Evolutionary conservation across 2,329 filamentous ascomycete species (phyloP).

Genomic region (Dactylellina cionopaga): DNA sequence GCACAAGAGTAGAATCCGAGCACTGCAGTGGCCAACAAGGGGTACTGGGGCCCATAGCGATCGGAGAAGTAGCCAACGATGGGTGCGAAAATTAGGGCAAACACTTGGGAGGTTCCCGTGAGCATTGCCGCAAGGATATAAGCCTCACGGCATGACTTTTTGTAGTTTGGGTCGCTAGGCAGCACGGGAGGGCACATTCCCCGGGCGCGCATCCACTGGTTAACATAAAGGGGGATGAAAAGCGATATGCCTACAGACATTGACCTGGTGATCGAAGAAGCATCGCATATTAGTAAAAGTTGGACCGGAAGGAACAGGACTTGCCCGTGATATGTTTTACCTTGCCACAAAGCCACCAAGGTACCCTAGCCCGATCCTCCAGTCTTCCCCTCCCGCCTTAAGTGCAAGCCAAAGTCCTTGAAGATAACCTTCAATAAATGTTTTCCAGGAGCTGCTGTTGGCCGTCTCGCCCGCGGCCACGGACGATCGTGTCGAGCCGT

Average conservation of each 20-base stretch:
- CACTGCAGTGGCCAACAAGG: conserved; percentile 76
- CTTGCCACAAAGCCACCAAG: conserved; percentile 83
- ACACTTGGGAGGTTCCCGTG: conserved; percentile 86
- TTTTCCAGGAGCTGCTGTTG: conserved; percentile 15
- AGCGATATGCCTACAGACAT: conserved; percentile 95
- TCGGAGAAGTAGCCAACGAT: conserved; percentile 87
- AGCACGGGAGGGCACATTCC: conserved; percentile 79
- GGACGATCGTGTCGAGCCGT: conserved; percentile 10
- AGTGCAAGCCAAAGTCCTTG: conserved; percentile 41
- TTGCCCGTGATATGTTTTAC: not conserved
- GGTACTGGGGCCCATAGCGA: conserved; percentile 69
- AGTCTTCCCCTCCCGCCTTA: conserved; percentile 52
- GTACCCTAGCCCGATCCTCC: conserved; percentile 80
- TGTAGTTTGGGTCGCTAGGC: conserved; percentile 74
- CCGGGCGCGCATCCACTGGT: conserved; percentile 84
- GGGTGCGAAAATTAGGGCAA: conserved; percentile 85
- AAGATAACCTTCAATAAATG: conserved; percentile 11
- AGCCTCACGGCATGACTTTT: conserved; percentile 82
- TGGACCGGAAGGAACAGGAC: not conserved
- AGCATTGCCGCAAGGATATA: conserved; percentile 82
- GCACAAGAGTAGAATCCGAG: conserved; percentile 82
- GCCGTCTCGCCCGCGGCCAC: not conserved
- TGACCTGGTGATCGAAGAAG: conserved; percentile 79
- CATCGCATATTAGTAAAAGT: not conserved
- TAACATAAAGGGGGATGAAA: conserved; percentile 92